phyloP scores from a whole-genome alignment of 129 eudicot genomes.

The Gnaphalium uliginosum region DNA sequence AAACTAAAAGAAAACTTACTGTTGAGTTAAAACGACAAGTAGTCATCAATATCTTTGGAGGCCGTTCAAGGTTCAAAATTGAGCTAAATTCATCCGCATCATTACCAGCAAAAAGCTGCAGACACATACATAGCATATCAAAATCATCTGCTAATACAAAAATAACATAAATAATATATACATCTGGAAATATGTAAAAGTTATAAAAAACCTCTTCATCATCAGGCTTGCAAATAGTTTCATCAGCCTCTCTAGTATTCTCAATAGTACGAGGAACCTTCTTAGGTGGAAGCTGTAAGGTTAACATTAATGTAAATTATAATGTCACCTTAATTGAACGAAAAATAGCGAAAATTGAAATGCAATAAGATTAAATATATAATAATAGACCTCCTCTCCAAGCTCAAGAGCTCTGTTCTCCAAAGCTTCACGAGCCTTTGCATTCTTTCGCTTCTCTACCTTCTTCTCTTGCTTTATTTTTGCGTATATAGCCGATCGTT shows the following conservation, averaged over 20 bases:
- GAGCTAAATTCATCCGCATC: slow-evolving; percentile 88
- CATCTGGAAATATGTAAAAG: not conserved
- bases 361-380: not conserved
- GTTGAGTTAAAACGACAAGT: slow-evolving; percentile 90
- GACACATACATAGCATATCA: slow-evolving; percentile 1
- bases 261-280: slow-evolving; percentile 84
- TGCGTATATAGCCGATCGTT: slow-evolving; percentile 67
- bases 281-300: slow-evolving; percentile 65
- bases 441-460: slow-evolving; percentile 67
- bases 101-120: slow-evolving; percentile 84
- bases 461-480: slow-evolving; percentile 83
- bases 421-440: slow-evolving; percentile 75
- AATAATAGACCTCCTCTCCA: slow-evolving; percentile 67
- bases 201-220: slow-evolving; percentile 79
- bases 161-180: not conserved
- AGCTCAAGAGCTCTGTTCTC: slow-evolving; percentile 89
- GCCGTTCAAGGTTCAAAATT: slow-evolving; percentile 45
- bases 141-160: not conserved
- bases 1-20: slow-evolving; percentile 45
- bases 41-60: slow-evolving; percentile 79
- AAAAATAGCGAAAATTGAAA: not conserved
- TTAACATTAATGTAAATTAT: not conserved
- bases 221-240: slow-evolving; percentile 82
- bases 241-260: slow-evolving; percentile 92
- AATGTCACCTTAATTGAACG: not conserved